These are phyloP conservation scores for Scheffersomyces lignicola DNA, from an alignment of 1,139 yeast species.

Conservation along the genomic window DNA sequence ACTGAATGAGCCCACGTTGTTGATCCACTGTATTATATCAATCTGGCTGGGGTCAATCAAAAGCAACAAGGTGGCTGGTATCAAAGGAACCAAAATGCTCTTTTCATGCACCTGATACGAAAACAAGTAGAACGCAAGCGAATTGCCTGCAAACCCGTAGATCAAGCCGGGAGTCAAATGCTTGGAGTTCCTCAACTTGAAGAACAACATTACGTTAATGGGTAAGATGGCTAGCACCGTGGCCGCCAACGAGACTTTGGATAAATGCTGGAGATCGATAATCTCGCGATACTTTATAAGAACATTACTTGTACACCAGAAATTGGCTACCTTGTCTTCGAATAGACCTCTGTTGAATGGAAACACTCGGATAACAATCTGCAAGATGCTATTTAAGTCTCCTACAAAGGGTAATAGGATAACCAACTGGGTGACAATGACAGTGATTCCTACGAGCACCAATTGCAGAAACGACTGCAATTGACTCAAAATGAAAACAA, in stretches of 20 bases:
- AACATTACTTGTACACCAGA: conserved; percentile 91
- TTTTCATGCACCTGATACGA: conserved; percentile 97
- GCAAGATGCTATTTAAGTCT: conserved; percentile 18
- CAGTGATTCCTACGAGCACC: conserved; percentile 61
- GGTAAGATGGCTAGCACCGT: conserved; percentile 74
- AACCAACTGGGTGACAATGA: conserved; percentile 52
- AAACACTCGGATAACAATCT: conserved; percentile 66
- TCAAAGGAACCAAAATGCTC: conserved; percentile 79
- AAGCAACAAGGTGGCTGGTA: conserved; percentile 76
- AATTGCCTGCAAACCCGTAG: conserved; percentile 79
- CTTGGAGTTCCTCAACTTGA: conserved; percentile 39
- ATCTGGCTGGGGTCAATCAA: conserved; percentile 58
- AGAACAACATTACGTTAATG: conserved; percentile 53
- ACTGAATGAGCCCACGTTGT: conserved; percentile 80
- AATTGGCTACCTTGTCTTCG: conserved; percentile 96
- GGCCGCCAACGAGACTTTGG: conserved; percentile 57
- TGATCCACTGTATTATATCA: conserved; percentile 82
- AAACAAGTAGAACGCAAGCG: conserved; percentile 86
- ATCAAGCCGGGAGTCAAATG: conserved; percentile 24
- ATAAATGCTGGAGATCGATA: conserved; percentile 60
- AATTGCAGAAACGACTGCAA: conserved; percentile 46
- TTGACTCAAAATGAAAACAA: conserved; percentile 59
- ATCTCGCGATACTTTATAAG: conserved; percentile 65
- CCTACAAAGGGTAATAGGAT: conserved; percentile 64
- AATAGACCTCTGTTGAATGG: conserved; percentile 95